Evolutionary conservation across 176 grass and related monocot genomes (phyloP), one percentile per base, ranked within the genome.

Genomic region (Lolium multiflorum): DNA sequence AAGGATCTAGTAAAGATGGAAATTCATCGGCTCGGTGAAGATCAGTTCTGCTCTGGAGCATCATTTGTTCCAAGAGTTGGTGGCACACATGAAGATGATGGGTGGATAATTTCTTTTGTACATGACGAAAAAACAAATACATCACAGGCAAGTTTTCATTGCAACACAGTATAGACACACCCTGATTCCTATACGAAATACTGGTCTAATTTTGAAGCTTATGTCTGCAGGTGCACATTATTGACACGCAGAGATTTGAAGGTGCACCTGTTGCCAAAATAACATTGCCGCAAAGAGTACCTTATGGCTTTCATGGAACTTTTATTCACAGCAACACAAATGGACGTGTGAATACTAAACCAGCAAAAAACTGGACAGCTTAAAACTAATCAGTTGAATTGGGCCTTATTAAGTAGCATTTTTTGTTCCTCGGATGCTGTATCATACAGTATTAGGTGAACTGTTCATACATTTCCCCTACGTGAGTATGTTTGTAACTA

Each of bases 11-110:
- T 89, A 25, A 86, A 46, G 54, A 61, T 48, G 16, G 59, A 92
- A 10, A 77, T 87, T 47, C 91, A 89, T 35, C 21, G 25, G 84
- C 87, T 92, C 57, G 77, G 62, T n/a, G 62, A 83, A 84, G 73
- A 89, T 20, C 18, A 87, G 9, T 92, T 92, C 70, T 92, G 84
- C 71, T 92, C 87, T 31, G 91, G 91, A 89, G 84, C 87, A 84
- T 51, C 76, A 72, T 92, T 92, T 87, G 91, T 89, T 43, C 84
- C 76, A 8, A 92, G 71, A 89, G 68, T 54, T 80, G 76, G 84
- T 84, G 87, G 88, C 46, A 84, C 54, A 7, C 70, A 84, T 76
- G 87, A 92, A 84, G 87, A 89, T 44, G 87, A 92, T 56, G 91
- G 91, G 31, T 92, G 91, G 87, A 73, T 92, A 84, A 22, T 92